Percentiles rank a stretch among this genome's conserved stretches.
phyloP scores from a whole-genome alignment of 1,139 yeast genomes.

The Arxiozyma telluris region DNA sequence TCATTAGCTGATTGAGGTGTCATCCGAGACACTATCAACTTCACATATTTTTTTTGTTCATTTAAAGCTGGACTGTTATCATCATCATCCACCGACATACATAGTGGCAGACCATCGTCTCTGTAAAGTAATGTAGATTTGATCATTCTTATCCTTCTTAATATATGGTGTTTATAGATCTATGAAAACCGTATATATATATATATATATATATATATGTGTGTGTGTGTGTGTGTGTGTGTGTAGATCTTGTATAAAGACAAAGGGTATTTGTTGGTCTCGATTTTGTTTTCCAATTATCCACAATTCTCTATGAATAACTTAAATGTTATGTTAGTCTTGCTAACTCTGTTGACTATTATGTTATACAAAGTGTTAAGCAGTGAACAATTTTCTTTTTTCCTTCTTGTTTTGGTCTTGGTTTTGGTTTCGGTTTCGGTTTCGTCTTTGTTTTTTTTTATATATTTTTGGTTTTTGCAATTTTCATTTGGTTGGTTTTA shows the following conservation, averaged over 20 bases:
- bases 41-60: constrained; percentile 80
- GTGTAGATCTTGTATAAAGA: too few species aligned
- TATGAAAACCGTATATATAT: neutral
- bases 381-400: neutral
- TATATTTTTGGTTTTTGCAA: neutral
- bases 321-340: neutral
- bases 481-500: neutral
- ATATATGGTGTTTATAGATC: neutral
- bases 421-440: neutral
- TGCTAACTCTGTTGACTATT: too few species aligned
- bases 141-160: constrained; percentile 38
- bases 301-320: neutral
- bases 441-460: too few species aligned
- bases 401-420: neutral
- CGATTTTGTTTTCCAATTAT: neutral
- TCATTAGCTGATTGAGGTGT: constrained; percentile 75
- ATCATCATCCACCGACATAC: constrained; percentile 93
- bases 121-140: constrained; percentile 65
- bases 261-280: neutral
- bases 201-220: too few species aligned
- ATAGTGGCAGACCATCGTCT: constrained; percentile 72
- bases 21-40: constrained; percentile 65
- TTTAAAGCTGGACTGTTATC: constrained; percentile 46
- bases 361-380: neutral
- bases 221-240: too few species aligned